Base-by-base conservation (phyloP, 768 basidiomycete genomes). In the Pisolithus tinctorius region DNA sequence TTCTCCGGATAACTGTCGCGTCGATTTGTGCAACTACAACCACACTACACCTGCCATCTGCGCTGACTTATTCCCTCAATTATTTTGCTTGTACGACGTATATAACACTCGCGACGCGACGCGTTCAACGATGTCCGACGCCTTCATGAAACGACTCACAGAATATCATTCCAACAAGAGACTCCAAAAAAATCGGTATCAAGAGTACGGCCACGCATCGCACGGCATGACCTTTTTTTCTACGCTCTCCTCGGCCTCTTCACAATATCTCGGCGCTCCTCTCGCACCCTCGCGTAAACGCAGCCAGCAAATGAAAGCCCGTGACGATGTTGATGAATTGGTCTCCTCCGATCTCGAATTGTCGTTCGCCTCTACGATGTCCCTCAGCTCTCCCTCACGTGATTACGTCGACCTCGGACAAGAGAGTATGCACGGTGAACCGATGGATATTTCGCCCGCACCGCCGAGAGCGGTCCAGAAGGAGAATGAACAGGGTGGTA, bases 401-500 rank as follows among this genome's bases (percentile, higher is more conserved):
- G 73, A 78, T 27, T 62, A 71, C 47, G 59, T 74, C 49, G 66
- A 69, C 36, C 69, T 83, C 45, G 59, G 75, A 6, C 69, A 75
- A 29, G 81, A 82, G 25, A 70, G 67, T 57, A 74, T 71, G 39
- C 74, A 73, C 55, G 71, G 77, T 46, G 75, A 83, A 47, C 78
- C 86, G 4, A 91, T 91, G 89, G 88, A 91, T 60, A 84, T 92
- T 44, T 91, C 88, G 4, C 89, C 89, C 8, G 79, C 77, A 23
- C 84, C 68, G 6, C 58, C 64, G 68, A 65, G 53, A 42, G 49
- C 56, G 27, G n/a, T 53, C 50, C 56, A 60, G 57, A 62, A 47
- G 49, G 63, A 58, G 63, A 65, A 54, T 51, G 62, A 49, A 68
- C 64, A 56, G 55, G 64, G 45, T 36, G 51, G 38, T 47, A 70